These are phyloP conservation scores for Beauveria sp. DNA, from an alignment of 2,329 filamentous ascomycete species.

Conservation along the genomic window DNA sequence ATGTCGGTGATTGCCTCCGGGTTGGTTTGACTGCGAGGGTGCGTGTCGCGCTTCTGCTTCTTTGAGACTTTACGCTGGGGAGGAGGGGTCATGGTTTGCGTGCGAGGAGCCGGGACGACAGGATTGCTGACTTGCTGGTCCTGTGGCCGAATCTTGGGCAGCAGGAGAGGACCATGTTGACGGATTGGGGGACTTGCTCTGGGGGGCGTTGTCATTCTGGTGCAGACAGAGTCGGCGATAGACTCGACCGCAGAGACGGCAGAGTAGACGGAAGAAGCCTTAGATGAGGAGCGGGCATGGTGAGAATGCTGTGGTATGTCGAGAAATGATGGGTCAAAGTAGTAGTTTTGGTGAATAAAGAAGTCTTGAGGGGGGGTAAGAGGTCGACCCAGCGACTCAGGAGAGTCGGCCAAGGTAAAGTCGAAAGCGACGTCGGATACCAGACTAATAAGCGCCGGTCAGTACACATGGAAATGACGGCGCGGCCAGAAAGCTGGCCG, in stretches of 20 bases:
- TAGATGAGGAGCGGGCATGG: slow-evolving; percentile 58
- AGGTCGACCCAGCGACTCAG: slow-evolving; percentile 25
- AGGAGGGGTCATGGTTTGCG: slow-evolving; percentile 7
- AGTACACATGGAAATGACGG: slow-evolving; percentile 12
- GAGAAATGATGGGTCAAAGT: slow-evolving; percentile 47
- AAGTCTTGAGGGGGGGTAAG: slow-evolving; percentile 21
- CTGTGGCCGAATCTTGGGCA: slow-evolving; percentile 80
- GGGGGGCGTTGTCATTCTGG: slow-evolving; percentile 60
- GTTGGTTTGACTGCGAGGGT: slow-evolving; percentile 54
- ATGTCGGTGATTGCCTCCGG: slow-evolving; percentile 44
- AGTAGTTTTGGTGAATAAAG: slow-evolving; percentile 28
- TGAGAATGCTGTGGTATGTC: slow-evolving; percentile 46
- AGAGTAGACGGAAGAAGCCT: slow-evolving; percentile 58
- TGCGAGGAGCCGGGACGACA: slow-evolving; percentile 39
- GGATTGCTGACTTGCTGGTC: slow-evolving; percentile 61
- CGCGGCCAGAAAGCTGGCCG: background rate
- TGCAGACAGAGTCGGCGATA: slow-evolving; percentile 57
- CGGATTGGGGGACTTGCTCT: slow-evolving; percentile 60
- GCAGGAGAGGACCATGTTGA: slow-evolving; percentile 69
- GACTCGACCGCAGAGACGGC: slow-evolving; percentile 49
- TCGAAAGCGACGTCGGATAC: slow-evolving; percentile 55
- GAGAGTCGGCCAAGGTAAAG: slow-evolving; percentile 43
- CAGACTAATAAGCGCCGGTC: slow-evolving; percentile 41
- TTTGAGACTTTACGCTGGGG: slow-evolving; percentile 8
- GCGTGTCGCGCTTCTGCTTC: slow-evolving; percentile 31